Percentiles rank a stretch among this genome's conserved stretches.
phyloP scores from a whole-genome alignment of 2,329 filamentous ascomycete species.

The Xylaria arbuscula region DNA sequence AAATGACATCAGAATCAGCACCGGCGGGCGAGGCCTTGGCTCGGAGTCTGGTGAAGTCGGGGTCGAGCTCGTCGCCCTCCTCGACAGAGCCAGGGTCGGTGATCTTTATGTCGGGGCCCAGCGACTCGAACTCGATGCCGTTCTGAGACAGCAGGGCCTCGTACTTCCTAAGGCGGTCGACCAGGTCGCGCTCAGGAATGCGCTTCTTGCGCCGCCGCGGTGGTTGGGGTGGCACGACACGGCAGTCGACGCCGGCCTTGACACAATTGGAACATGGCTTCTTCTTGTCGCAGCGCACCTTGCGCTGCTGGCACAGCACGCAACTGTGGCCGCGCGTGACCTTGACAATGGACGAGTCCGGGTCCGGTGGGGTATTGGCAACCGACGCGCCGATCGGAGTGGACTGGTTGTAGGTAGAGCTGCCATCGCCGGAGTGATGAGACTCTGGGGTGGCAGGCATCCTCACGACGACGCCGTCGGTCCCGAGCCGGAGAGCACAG shows the following conservation, averaged over 20 bases:
- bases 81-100: constrained; percentile 56
- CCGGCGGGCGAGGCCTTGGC: constrained; percentile 63
- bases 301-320: constrained; percentile 79
- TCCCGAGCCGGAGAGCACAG: constrained; percentile 37
- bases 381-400: constrained; percentile 46
- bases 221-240: constrained; percentile 66
- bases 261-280: constrained; percentile 78
- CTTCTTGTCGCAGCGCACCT: constrained; percentile 78
- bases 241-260: constrained; percentile 70
- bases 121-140: constrained; percentile 74
- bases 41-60: constrained; percentile 63
- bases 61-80: constrained; percentile 67
- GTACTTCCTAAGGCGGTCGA: constrained; percentile 76
- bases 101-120: constrained; percentile 64
- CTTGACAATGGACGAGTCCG: constrained; percentile 61
- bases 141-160: constrained; percentile 73
- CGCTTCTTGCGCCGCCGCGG: constrained; percentile 70
- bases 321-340: constrained; percentile 72
- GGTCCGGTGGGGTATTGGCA: constrained; percentile 48
- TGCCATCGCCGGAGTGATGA: constrained; percentile 46
- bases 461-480: constrained; percentile 36
- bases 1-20: constrained; percentile 52
- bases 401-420: constrained; percentile 45
- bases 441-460: constrained; percentile 51
- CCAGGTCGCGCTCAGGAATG: constrained; percentile 75